phyloP scores from a whole-genome alignment of 2,329 filamentous ascomycete genomes.

The Alternaria sp. region DNA sequence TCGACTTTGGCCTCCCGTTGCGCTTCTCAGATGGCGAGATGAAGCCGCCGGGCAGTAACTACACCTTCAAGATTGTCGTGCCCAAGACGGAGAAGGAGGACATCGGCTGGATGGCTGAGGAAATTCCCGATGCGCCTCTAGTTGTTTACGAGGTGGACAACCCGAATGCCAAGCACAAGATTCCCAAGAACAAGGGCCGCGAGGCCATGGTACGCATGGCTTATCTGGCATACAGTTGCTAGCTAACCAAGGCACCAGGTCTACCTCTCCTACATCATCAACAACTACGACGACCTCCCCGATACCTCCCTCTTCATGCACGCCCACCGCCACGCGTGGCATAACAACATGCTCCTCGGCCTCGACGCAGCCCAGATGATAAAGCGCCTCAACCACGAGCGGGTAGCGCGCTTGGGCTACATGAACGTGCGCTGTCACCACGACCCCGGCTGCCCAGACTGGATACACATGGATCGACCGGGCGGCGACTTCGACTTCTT shows the following conservation, averaged over 20 bases:
- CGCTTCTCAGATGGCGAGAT: constrained; percentile 41
- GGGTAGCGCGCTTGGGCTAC: constrained; percentile 63
- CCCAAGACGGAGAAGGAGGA: constrained; percentile 52
- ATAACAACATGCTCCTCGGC: constrained; percentile 65
- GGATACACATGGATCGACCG: constrained; percentile 60
- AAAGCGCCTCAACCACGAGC: constrained; percentile 60
- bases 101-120: constrained; percentile 48
- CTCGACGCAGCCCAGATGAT: constrained; percentile 62
- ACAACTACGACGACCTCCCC: constrained; percentile 66
- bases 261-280: constrained; percentile 70
- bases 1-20: constrained; percentile 50
- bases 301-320: constrained; percentile 70
- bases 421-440: constrained; percentile 68
- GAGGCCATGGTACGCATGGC: constrained; percentile 61
- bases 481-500: constrained; percentile 53
- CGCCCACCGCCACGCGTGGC: constrained; percentile 63
- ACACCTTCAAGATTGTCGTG: constrained; percentile 48
- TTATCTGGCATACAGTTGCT: neutral
- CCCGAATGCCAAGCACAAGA: constrained; percentile 57
- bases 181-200: constrained; percentile 67
- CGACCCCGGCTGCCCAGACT: constrained; percentile 66
- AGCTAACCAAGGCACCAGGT: constrained; percentile 35
- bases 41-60: constrained; percentile 49
- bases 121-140: constrained; percentile 47
- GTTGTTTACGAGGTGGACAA: constrained; percentile 65